Evolutionary conservation across 257 asterid genomes (phyloP).

Genomic region (Mitragyna speciosa): DNA sequence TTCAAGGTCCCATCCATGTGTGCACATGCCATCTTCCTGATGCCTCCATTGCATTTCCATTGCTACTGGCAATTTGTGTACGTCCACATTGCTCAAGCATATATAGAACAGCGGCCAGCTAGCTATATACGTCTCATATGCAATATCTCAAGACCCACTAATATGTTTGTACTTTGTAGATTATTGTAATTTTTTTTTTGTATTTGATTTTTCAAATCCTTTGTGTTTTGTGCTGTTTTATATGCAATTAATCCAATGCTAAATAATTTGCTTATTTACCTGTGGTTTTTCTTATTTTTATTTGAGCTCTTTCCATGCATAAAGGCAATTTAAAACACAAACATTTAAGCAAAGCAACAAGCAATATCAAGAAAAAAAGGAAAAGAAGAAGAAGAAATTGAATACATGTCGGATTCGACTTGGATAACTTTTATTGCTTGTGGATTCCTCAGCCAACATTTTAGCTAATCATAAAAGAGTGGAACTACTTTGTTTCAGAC

Average conservation of each 20-base stretch:
- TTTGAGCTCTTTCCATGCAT: neutral
- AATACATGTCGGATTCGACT: too few relatives aligned
- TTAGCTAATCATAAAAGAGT: too few relatives aligned
- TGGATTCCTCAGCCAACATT: too few relatives aligned
- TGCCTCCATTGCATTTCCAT: constrained; percentile 6
- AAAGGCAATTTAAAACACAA: neutral
- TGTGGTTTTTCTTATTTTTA: neutral
- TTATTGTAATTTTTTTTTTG: neutral
- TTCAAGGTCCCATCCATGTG: constrained; percentile 60
- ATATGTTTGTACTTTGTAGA: neutral
- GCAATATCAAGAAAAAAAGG: too few relatives aligned
- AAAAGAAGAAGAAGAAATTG: too few relatives aligned
- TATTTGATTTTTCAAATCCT: neutral
- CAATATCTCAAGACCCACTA: neutral
- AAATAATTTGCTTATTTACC: neutral
- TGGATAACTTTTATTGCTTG: too few relatives aligned
- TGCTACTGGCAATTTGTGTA: too few relatives aligned
- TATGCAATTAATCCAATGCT: neutral
- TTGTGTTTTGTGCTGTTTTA: neutral
- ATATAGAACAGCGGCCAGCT: neutral
- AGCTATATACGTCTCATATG: neutral
- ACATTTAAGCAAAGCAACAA: too few relatives aligned
- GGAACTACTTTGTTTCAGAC: too few relatives aligned
- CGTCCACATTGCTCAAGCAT: neutral
- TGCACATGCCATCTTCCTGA: constrained; percentile 40